Conservation (phyloP, 2,329 filamentous ascomycete species). For the Calonectria multiphialidica region DNA sequence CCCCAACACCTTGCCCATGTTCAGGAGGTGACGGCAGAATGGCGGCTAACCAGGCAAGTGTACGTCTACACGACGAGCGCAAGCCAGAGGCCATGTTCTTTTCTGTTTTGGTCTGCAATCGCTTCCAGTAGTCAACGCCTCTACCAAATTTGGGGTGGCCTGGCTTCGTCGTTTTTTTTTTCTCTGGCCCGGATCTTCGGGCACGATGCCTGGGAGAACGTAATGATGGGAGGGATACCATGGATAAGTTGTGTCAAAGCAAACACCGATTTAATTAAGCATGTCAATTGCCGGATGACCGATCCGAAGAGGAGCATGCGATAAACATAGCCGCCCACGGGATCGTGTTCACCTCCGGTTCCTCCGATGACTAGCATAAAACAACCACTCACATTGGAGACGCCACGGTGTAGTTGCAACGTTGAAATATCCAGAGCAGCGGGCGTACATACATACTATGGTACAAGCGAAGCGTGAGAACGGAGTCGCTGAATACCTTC, state of each 20-base stretch:
- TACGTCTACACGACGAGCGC: not conserved
- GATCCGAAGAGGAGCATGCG: not conserved
- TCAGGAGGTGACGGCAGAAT: conserved; percentile 4
- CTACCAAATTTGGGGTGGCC: not conserved
- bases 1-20: conserved; percentile 7
- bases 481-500: conserved; percentile 21
- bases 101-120: not conserved
- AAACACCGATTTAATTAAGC: not conserved
- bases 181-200: too few species aligned
- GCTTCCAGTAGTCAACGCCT: not conserved
- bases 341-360: not conserved
- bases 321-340: not conserved
- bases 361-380: not conserved
- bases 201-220: not conserved
- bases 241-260: not conserved
- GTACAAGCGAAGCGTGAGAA: conserved; percentile 27
- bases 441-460: conserved; percentile 18
- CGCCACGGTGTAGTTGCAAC: conserved; percentile 7
- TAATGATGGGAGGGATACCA: not conserved
- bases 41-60: not conserved
- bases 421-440: conserved; percentile 20
- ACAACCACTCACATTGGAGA: not conserved
- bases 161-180: not conserved
- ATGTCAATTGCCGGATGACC: not conserved
- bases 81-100: not conserved